phyloP scores from a whole-genome alignment of 129 eudicot species.

The Centrapalus pauciflorus region DNA sequence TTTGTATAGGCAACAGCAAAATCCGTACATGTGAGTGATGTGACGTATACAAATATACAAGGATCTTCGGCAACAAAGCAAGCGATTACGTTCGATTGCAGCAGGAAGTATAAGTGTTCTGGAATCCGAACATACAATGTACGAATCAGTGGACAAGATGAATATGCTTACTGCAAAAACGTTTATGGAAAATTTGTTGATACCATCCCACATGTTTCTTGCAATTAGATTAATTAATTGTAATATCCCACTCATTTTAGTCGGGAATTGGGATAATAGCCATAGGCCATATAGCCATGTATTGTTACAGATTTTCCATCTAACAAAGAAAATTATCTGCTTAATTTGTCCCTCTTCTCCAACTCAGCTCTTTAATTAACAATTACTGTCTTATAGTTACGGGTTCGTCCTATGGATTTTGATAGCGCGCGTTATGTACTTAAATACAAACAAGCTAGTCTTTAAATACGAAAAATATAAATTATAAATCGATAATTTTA shows the following conservation, averaged over 20 bases:
- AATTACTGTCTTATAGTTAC: no score
- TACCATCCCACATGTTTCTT: slow-evolving; percentile 13
- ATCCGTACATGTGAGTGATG: slow-evolving; percentile 33
- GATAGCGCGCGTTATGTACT: no score
- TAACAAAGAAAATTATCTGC: no score
- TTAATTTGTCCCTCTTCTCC: no score
- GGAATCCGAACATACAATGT: slow-evolving; percentile 18
- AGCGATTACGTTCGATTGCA: slow-evolving; percentile 33
- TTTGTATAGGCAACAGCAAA: slow-evolving; percentile 12
- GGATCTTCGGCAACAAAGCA: slow-evolving; percentile 31
- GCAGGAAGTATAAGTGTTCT: slow-evolving; percentile 23
- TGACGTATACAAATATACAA: slow-evolving; percentile 17
- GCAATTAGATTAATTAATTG: slow-evolving; percentile 6
- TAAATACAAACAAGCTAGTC: no score
- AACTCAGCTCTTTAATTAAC: no score
- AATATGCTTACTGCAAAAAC: slow-evolving; percentile 13
- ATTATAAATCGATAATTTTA: no score
- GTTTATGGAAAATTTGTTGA: slow-evolving; percentile 1
- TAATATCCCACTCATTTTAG: not conserved
- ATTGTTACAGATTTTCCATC: no score
- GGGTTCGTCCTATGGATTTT: no score
- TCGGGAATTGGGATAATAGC: not conserved
- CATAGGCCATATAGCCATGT: no score
- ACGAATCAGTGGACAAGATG: slow-evolving; percentile 14
- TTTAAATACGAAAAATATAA: no score